Evolutionary conservation across 192 early-diverging fungal genomes (phyloP).

Genomic region (Lobulomyces angularis): DNA sequence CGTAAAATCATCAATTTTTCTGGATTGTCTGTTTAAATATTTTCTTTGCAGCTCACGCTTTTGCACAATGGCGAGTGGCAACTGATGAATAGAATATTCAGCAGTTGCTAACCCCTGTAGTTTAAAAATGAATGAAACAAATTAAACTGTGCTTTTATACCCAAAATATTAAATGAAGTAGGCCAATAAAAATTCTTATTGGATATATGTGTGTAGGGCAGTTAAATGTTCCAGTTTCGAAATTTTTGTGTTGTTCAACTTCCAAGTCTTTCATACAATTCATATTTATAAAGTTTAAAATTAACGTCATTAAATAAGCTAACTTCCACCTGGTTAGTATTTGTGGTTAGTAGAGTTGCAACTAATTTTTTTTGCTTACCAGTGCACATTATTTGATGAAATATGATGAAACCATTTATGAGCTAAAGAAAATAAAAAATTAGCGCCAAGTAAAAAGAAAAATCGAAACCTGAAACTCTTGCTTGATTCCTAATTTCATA

Average conservation of each 20-base stretch:
- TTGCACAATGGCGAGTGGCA: too few species aligned
- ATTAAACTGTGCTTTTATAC: constrained; percentile 2
- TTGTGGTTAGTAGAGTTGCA: too few species aligned
- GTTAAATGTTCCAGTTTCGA: constrained; percentile 14
- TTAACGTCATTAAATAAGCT: constrained; percentile 11
- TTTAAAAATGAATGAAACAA: neutral
- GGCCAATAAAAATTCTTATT: constrained; percentile 13
- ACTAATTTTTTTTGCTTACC: too few species aligned
- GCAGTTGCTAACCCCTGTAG: constrained; percentile 9
- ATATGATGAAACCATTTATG: constrained; percentile 3
- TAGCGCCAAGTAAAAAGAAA: neutral
- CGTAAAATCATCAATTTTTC: too few species aligned
- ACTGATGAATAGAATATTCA: too few species aligned
- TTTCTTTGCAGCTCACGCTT: too few species aligned
- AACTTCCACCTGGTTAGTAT: constrained; percentile 14
- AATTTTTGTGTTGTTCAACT: constrained; percentile 11
- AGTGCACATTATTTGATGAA: constrained; percentile 11
- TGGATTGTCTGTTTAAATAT: too few species aligned
- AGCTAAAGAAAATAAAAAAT: neutral
- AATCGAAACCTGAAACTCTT: constrained; percentile 9
- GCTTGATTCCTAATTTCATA: constrained; percentile 23
- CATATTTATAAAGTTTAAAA: constrained; percentile 18
- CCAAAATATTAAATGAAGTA: constrained; percentile 16
- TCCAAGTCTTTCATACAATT: constrained; percentile 17
- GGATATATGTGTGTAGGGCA: constrained; percentile 12